phyloP scores from a whole-genome alignment of 2,329 filamentous ascomycete genomes.

The Leptoxyphium fumago region DNA sequence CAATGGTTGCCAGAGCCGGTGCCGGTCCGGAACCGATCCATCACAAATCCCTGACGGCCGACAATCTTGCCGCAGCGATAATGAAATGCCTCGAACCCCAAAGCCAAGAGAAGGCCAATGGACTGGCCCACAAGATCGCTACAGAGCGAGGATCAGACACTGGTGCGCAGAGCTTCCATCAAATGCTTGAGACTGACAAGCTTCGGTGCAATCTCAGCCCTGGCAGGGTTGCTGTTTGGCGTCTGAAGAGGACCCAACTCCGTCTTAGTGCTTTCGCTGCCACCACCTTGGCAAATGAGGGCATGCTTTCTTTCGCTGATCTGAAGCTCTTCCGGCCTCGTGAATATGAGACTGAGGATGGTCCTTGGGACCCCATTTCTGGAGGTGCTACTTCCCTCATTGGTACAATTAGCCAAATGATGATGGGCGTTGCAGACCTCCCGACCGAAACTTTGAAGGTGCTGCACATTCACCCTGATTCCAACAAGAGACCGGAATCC shows the following conservation, averaged over 20 bases:
- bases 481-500: not conserved
- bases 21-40: conserved; percentile 60
- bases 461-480: conserved; percentile 23
- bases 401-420: conserved; percentile 59
- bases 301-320: conserved; percentile 49
- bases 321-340: conserved; percentile 46
- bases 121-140: conserved; percentile 25
- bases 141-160: conserved; percentile 24
- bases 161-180: conserved; percentile 30
- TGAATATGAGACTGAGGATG: conserved; percentile 62
- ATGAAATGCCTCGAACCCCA: conserved; percentile 23
- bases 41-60: conserved; percentile 46
- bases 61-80: conserved; percentile 30
- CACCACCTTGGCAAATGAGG: conserved; percentile 47
- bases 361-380: conserved; percentile 64
- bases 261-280: conserved; percentile 58
- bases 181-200: conserved; percentile 40
- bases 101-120: conserved; percentile 18
- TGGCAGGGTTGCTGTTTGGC: conserved; percentile 57
- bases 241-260: conserved; percentile 49
- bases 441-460: conserved; percentile 38
- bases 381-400: conserved; percentile 60
- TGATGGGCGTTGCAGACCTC: conserved; percentile 65
- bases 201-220: conserved; percentile 56
- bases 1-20: conserved; percentile 28